Conservation (phyloP, 441 rosid species). For the Adansonia madagascariensis region DNA sequence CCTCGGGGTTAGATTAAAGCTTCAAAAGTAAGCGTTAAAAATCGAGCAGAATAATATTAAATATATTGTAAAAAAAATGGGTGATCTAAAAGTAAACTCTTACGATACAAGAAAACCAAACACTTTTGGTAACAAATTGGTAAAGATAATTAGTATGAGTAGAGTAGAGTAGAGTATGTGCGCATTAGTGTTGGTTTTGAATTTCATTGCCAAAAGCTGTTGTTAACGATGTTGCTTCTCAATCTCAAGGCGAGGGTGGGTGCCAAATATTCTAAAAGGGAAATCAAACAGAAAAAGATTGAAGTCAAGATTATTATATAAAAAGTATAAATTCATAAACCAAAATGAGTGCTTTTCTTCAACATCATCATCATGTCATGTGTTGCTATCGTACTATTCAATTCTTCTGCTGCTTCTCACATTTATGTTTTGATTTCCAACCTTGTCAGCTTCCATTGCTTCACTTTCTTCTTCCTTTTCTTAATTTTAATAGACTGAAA, state of each 20-base stretch:
- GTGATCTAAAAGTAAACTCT: neutral
- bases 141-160: constrained; percentile 20
- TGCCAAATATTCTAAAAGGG: neutral
- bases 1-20: constrained; percentile 27
- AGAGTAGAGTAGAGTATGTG: constrained; percentile 1
- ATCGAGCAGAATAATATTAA: constrained; percentile 28
- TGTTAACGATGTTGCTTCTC: too few relatives aligned
- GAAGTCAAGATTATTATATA: neutral
- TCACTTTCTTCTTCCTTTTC: too few relatives aligned
- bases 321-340: constrained; percentile 23
- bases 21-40: constrained; percentile 43
- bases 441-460: neutral
- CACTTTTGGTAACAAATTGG: constrained; percentile 22
- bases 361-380: constrained; percentile 7
- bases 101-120: neutral
- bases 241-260: neutral
- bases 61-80: neutral
- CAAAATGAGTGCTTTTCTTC: constrained; percentile 18
- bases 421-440: constrained; percentile 9
- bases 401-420: neutral
- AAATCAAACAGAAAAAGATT: neutral
- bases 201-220: constrained; percentile 13
- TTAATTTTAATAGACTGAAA: neutral
- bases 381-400: neutral
- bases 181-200: constrained; percentile 16